Evolutionary conservation across 1,284 basidiomycete species (phyloP).

Genomic region (Golubevia sp.): DNA sequence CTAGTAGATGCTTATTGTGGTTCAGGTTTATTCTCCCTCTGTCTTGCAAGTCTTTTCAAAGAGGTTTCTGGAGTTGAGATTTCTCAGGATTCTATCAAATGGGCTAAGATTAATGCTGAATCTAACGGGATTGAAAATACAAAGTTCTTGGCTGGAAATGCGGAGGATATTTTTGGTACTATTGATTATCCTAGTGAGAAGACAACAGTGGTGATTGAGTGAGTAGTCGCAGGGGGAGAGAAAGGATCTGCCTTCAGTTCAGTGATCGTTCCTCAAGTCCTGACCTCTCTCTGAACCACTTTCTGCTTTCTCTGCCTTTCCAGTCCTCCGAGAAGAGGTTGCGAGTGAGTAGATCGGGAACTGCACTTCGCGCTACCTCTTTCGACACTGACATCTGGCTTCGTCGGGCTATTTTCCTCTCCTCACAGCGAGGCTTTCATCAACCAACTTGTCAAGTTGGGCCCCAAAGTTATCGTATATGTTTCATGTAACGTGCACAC

Average conservation of each 20-base stretch:
- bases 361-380: not conserved
- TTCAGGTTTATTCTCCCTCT: constrained; percentile 87
- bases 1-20: constrained; percentile 64
- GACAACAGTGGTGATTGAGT: constrained; percentile 46
- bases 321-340: constrained; percentile 9
- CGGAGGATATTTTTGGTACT: constrained; percentile 66
- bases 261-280: too few species aligned
- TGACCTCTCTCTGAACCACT: constrained; percentile 6
- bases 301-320: constrained; percentile 6
- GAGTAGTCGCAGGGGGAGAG: not conserved
- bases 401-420: not conserved
- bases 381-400: not conserved
- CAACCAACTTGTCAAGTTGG: constrained; percentile 48
- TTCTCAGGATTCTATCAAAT: constrained; percentile 74
- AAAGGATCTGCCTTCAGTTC: too few species aligned
- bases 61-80: constrained; percentile 87
- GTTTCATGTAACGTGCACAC: constrained; percentile 76
- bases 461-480: constrained; percentile 50
- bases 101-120: constrained; percentile 77
- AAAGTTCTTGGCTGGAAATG: constrained; percentile 67
- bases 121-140: constrained; percentile 69
- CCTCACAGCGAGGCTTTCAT: constrained; percentile 43
- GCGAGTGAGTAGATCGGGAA: constrained; percentile 5
- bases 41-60: constrained; percentile 77
- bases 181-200: not conserved